A percentile compares a stretch with the other conserved stretches of the same genome.
phyloP scores from a whole-genome alignment of 768 basidiomycete species.

The Tylopilus rubrobrunneus region DNA sequence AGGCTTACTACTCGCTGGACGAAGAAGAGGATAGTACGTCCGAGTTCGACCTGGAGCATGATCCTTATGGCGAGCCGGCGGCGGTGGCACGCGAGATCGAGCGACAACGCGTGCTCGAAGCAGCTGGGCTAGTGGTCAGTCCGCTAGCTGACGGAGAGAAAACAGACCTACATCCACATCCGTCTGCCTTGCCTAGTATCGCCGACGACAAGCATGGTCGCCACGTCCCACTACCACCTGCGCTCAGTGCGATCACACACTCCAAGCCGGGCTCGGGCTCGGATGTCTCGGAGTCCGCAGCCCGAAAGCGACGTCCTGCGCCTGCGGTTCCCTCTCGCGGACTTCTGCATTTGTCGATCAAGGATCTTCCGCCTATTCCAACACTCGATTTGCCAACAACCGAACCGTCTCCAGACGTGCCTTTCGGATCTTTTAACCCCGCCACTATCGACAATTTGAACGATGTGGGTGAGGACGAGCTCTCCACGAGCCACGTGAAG shows the following conservation, averaged over 20 bases:
- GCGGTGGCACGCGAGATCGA: slow-evolving; percentile 66
- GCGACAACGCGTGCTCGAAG: slow-evolving; percentile 78
- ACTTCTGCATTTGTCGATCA: slow-evolving; percentile 25
- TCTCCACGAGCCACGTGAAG: slow-evolving; percentile 2
- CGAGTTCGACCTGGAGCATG: slow-evolving; percentile 1
- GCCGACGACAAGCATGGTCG: background rate
- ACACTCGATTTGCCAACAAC: slow-evolving; percentile 24
- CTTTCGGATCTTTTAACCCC: background rate
- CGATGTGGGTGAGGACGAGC: background rate
- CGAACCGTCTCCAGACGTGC: background rate
- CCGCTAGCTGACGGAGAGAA: background rate
- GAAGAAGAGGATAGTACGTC: slow-evolving; percentile 25
- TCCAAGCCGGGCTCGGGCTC: slow-evolving; percentile 14
- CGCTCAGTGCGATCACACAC: background rate
- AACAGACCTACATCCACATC: background rate
- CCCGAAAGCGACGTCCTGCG: slow-evolving; percentile 25
- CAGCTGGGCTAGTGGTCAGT: slow-evolving; percentile 82
- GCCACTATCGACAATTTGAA: background rate
- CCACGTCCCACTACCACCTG: background rate
- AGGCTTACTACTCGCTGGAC: slow-evolving; percentile 31
- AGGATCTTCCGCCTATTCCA: slow-evolving; percentile 57
- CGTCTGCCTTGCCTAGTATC: background rate
- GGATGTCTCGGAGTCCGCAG: slow-evolving; percentile 36
- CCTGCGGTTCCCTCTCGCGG: slow-evolving; percentile 20
- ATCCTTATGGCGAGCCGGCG: slow-evolving; percentile 35